Evolutionary conservation across 1,284 basidiomycete species (phyloP), one percentile per base, ranked within the genome.

Genomic region (Testicularia cyperi): DNA sequence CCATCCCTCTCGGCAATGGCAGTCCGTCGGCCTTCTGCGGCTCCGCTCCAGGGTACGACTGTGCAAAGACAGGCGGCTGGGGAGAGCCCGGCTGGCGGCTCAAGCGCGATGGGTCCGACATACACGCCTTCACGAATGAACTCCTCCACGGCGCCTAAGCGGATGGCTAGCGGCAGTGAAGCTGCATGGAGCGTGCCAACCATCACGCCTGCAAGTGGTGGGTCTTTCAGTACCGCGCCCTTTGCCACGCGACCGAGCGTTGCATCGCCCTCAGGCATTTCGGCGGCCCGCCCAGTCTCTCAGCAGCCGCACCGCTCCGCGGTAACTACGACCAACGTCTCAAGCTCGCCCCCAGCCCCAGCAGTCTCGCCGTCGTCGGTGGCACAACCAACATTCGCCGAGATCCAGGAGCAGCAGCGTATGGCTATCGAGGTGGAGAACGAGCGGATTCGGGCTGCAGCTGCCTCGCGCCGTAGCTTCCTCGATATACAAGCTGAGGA

Each of bases 331-430:
- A n/a, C n/a, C n/a, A n/a, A n/a, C n/a, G n/a, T n/a, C n/a, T n/a
- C n/a, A n/a, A n/a, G n/a, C n/a, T n/a, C n/a, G n/a, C n/a, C n/a
- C n/a, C n/a, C n/a, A n/a, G n/a, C n/a, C n/a, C n/a, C n/a, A n/a
- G n/a, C n/a, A n/a, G n/a, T n/a, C n/a, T n/a, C n/a, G n/a, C n/a
- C n/a, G n/a, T n/a, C n/a, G n/a, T 52, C 63, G 12, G 21, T 52
- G 13, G 48, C 37, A 4, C 37, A 57, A 13, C 43, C 56, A 22
- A 65, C 70, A 2, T 72, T 73, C 52, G 64, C 65, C 2, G 51
- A 68, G 41, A 72, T 71, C 31, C 71, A 75, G 35, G 66, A 65
- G 35, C 66, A 75, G 52, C 72, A 75, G 44, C 49, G 47, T 10
- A 2, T 47, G 37, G 58, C 51, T 10, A 35, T 46, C 23, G 52